Evolutionary conservation across 257 asterid genomes (phyloP), one percentile per base, ranked within the genome.

Genomic region (Solanum bukasovii): DNA sequence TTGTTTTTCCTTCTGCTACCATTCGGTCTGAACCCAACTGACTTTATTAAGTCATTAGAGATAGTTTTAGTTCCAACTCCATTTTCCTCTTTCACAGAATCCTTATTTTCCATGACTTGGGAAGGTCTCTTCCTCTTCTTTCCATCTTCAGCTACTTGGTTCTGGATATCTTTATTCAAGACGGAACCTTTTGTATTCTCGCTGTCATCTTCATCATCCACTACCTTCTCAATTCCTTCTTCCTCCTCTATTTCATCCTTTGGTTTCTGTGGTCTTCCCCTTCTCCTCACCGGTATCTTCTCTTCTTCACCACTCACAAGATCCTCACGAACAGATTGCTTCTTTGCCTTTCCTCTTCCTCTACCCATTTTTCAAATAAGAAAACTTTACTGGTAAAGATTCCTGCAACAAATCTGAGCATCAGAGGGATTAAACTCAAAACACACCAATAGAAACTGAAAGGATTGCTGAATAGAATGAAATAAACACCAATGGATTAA

Each of bases 1-100:
- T 94, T 96, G 90, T 92, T 95, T 93, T 96, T 96, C 93, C 99
- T 93, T 87, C 98, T 85, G 91, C 98, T 95, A 70, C 98, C 94
- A 1, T 33, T 91, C 37, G 89, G 95, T 91, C 99, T 93, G 89
- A 87, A 95, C 67, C 98, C 96, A 89, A 91, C 93, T 10, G 93
- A 70, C 89, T 90, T 93, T 44, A 94, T 90, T n/a, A 89, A 68
- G 63, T 91, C 94, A 75, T 84, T 78, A 4, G 92, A 84, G 75
- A 87, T 91, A 74, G 79, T 88, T 89, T 93, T 91, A 27, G 84
- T 89, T 59, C 91, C 95, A 40, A 89, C 11, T 1, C 89, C 93
- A 87, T 90, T 91, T 90, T 95, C 97, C 71, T 91, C 96, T 46
- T 91, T 90, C 25, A 91, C 92, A 11, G 91, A 77, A 84, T 93